Conservation (phyloP, 2,329 filamentous ascomycete species). For the Xylariaceae sp. region DNA sequence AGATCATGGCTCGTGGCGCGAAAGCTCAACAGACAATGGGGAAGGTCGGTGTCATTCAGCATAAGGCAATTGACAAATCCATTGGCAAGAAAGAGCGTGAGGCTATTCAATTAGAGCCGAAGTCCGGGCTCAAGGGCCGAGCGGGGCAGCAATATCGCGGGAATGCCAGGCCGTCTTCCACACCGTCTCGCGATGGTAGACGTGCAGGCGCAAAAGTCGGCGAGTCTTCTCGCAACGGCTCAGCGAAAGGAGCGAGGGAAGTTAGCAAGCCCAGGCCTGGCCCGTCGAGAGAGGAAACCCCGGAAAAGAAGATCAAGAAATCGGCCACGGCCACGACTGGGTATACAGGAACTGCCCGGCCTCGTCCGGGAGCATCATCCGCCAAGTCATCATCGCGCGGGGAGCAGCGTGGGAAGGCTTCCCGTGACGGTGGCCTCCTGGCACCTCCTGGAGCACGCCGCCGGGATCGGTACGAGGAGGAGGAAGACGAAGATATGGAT, state of each 20-base stretch:
- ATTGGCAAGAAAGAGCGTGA: conserved; percentile 48
- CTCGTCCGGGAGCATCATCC: conserved; percentile 36
- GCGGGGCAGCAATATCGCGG: conserved; percentile 18
- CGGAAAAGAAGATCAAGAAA: conserved; percentile 54
- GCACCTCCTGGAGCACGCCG: conserved; percentile 26
- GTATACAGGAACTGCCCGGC: conserved; percentile 57
- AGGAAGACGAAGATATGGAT: conserved; percentile 53
- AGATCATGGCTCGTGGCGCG: conserved; percentile 66
- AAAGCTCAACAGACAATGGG: conserved; percentile 54
- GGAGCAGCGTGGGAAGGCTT: conserved; percentile 10
- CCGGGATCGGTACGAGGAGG: conserved; percentile 43
- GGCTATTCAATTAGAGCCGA: conserved; percentile 36
- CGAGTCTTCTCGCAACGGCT: conserved; percentile 14
- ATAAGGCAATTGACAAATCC: conserved; percentile 63
- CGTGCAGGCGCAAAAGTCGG: conserved; percentile 9
- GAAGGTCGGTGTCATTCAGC: conserved; percentile 64
- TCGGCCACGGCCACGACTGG: conserved; percentile 55
- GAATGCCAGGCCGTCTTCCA: conserved; percentile 13
- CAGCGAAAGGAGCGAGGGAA: conserved; percentile 15
- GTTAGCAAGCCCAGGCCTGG: conserved; percentile 22
- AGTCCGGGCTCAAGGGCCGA: conserved; percentile 25
- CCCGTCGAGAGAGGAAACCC: conserved; percentile 29
- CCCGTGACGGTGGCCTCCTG: conserved; percentile 25
- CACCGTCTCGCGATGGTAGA: conserved; percentile 12
- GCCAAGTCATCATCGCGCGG: conserved; percentile 18